Base-by-base conservation (phyloP, 1,284 basidiomycete species). In the Veloboletus limbatus region DNA sequence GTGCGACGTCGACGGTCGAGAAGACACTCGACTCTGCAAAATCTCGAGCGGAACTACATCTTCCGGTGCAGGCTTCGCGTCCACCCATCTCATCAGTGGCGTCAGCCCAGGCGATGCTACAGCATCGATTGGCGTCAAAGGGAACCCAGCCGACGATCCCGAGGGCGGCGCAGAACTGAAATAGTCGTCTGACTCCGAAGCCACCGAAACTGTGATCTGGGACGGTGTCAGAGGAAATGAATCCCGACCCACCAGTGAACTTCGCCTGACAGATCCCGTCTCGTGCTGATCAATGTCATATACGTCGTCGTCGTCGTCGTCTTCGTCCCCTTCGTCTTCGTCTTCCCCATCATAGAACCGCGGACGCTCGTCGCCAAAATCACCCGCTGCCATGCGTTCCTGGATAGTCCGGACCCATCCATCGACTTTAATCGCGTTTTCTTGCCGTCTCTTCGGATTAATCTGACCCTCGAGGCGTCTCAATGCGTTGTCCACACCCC, bases 401-500 rank as follows among this genome's bases (percentile, higher is more conserved):
- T 80, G 78, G 17, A 90, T 87, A 17, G 76, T 79, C 53, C 79
- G 77, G 47, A 94, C 82, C 85, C 89, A 92, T 8, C 79, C 77
- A 60, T 92, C 85, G 4, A 93, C 89, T 60, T 89, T 90, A 43
- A 73, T 72, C 34, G 78, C 78, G 60, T 87, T 90, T 56, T 82
- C 80, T 53, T 77, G 71, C 58, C 85, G 78, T 56, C 80, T 76
- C 53, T 80, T 72, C 0, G 77, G 77, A 62, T 88, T 89, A 48
- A 93, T 88, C 60, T 91, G 82, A 0, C 91, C 91, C 65, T 94
- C 90, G 38, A 94, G 73, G 9, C 85, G 73, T 31, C 77, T 74
- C 49, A 94, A 62, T 6, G 92, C 91, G 8, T 82, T 85, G 40
- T 92, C 88, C 14, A 88, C 85, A 55, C 88, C 90, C 0, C 89